These are phyloP conservation scores for Boletus bicolor DNA, from an alignment of 768 basidiomycete genomes.

Conservation along the genomic window DNA sequence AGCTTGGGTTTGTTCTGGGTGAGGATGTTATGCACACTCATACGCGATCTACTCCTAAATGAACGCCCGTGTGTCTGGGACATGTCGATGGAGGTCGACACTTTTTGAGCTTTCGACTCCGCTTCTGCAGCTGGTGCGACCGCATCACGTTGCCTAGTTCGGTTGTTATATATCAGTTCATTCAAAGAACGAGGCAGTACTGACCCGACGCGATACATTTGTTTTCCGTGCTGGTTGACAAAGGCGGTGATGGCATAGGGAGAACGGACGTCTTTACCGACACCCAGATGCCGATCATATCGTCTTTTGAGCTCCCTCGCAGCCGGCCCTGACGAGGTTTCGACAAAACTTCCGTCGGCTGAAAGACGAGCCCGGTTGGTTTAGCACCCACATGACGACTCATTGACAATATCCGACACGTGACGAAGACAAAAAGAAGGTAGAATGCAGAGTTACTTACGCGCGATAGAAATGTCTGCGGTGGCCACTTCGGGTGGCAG, in stretches of 20 bases:
- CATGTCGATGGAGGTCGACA: conserved; percentile 29
- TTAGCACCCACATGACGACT: conserved; percentile 1
- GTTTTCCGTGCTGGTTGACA: conserved; percentile 75
- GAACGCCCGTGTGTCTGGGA: conserved; percentile 36
- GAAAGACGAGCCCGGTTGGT: conserved; percentile 14
- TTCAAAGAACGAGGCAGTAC: conserved; percentile 23
- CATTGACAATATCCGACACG: conserved; percentile 6
- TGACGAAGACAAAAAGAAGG: not conserved
- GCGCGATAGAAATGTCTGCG: conserved; percentile 58
- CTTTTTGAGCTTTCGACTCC: conserved; percentile 38
- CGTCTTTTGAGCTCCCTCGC: conserved; percentile 75
- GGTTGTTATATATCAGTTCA: not conserved
- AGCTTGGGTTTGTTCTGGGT: conserved; percentile 50
- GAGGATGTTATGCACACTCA: conserved; percentile 64
- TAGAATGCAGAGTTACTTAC: conserved; percentile 38
- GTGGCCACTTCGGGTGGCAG: conserved; percentile 49
- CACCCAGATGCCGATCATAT: conserved; percentile 68
- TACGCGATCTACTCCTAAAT: conserved; percentile 54
- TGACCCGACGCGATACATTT: conserved; percentile 76
- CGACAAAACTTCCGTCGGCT: conserved; percentile 76
- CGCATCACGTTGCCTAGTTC: conserved; percentile 54
- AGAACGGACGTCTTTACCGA: conserved; percentile 63
- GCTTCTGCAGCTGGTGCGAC: conserved; percentile 59
- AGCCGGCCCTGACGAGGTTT: conserved; percentile 73
- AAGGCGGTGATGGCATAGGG: conserved; percentile 83